Base-by-base conservation (phyloP, 371 early-diverging fungal genomes). In the Thermomucor indicae-seudaticae region DNA sequence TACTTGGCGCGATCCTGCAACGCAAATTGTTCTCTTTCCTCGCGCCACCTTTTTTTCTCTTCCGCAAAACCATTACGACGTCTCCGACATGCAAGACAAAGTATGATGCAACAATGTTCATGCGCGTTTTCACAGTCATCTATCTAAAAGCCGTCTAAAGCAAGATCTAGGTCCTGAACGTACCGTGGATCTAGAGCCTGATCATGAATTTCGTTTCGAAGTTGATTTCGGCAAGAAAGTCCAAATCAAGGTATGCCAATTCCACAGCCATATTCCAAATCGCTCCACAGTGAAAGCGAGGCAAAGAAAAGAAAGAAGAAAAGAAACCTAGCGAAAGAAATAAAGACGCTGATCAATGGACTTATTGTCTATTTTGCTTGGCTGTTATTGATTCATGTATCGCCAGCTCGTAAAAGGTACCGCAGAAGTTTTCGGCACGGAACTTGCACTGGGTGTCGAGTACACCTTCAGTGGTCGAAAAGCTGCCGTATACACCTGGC, bases 401-500 rank as follows among this genome's bases (percentile, higher is more conserved):
- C 10, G 25, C 12, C 20, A 89, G 86, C 63, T 96, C 0, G 52
- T 71, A 10, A 74, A 78, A 41, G 98, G 96, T 16, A 78, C 78
- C 3, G 96, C 92, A 2, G 97, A 96, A 61, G 80, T 94, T 14
- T 92, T 90, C 75, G 98, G 97, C 6, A 83, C 91, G 3, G 96
- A 96, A 57, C 71, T 96, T 3, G 93, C 88, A 1, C 57, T 74
- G n/a, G 89, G 84, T 27, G 70, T 80, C 22, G 72, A 64, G 24
- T 94, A 95, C 66, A 58, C 73, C 6, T 91, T 97, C 60, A 72
- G 76, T 34, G 92, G 93, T 20, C 67, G 81, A 43, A 95, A 96
- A 67, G 72, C 88, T 14, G 96, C 95, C n/a, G 79, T 96, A 0
- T 96, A 90, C 64, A 91, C 92, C 3, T 97, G 92, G 92, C 86